Evolutionary conservation across 1,284 basidiomycete genomes (phyloP), one percentile per base, ranked within the genome.

Genomic region (Trametes polyzona): DNA sequence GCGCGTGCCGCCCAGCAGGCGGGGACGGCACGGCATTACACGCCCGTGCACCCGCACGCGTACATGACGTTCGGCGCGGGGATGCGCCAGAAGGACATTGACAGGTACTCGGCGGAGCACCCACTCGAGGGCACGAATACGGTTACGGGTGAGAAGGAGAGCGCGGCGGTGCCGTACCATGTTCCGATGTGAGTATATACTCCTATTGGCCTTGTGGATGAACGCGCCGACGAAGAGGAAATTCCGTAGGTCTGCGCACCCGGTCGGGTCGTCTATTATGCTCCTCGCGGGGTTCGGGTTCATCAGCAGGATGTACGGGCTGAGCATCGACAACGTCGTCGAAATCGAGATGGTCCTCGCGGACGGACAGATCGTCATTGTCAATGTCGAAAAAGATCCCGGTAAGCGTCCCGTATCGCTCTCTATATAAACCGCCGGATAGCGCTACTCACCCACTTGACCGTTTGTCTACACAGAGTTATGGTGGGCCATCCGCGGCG

Each of bases 401-500:
- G 84, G 90, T 87, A 57, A 43, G 76, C 67, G 17, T 35, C 10
- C 12, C 11, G 9, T 9, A 7, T 2, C 27, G 17, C 11, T 9
- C 1, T 10, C 12, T 8, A 16, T 19, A 14, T 7, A 2, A n/a
- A 29, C 21, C 23, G 6, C n/a, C 41, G 10, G 24, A 29, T 16
- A 14, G 27, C n/a, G n/a, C n/a, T n/a, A n/a, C n/a, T n/a, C n/a
- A n/a, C n/a, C n/a, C n/a, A n/a, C n/a, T n/a, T n/a, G n/a, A n/a
- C n/a, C n/a, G n/a, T n/a, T n/a, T 32, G 11, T 27, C 10, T n/a
- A n/a, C n/a, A 19, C 57, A 91, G 89, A 91, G 65, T 74, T 97
- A 9, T 96, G 92, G 90, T 97, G 93, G 92, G 94, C 88, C 4
- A 71, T 95, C 24, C 83, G 93, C 55, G 95, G 95, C 12, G 92